Evolutionary conservation across 2,329 filamentous ascomycete species (phyloP).

Genomic region (Pseudogymnoascus sp.): DNA sequence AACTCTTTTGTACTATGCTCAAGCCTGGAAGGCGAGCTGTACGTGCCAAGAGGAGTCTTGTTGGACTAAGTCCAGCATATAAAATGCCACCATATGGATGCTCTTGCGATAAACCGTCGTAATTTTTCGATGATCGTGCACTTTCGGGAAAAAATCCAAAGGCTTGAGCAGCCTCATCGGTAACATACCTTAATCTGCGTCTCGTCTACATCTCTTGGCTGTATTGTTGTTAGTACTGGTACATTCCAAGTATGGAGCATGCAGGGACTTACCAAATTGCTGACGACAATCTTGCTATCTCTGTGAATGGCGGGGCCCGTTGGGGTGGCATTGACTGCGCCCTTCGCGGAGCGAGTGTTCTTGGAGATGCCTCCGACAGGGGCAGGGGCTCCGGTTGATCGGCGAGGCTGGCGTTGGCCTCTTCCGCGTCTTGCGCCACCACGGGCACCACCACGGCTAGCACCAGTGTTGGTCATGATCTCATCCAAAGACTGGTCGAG

Average conservation of each 20-base stretch:
- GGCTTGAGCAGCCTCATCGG: slow-evolving; percentile 63
- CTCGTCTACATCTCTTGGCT: slow-evolving; percentile 97
- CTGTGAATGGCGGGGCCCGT: slow-evolving; percentile 55
- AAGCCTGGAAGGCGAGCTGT: slow-evolving; percentile 20
- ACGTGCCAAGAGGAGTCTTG: slow-evolving; percentile 1
- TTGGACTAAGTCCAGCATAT: slow-evolving; percentile 8
- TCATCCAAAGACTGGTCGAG: slow-evolving; percentile 96
- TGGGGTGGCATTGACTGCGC: slow-evolving; percentile 51
- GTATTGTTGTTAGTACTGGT: slow-evolving; percentile 12
- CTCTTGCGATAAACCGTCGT: slow-evolving; percentile 3
- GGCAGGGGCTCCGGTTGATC: slow-evolving; percentile 38
- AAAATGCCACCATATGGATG: slow-evolving; percentile 3
- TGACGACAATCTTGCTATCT: slow-evolving; percentile 96
- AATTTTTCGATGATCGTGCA: slow-evolving; percentile 21
- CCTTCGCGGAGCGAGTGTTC: slow-evolving; percentile 53
- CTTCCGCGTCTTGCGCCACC: slow-evolving; percentile 35
- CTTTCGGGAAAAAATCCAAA: slow-evolving; percentile 67
- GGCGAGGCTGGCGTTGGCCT: slow-evolving; percentile 34
- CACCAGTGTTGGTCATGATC: slow-evolving; percentile 64
- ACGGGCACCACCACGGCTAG: slow-evolving; percentile 14
- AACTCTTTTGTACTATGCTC: slow-evolving; percentile 41
- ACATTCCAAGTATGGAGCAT: background rate
- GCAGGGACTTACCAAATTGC: slow-evolving; percentile 73
- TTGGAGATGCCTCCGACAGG: slow-evolving; percentile 84
- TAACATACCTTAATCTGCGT: slow-evolving; percentile 99